Evolutionary conservation across 1,139 yeast species (phyloP).

Genomic region (Sugiyamaella japonica): DNA sequence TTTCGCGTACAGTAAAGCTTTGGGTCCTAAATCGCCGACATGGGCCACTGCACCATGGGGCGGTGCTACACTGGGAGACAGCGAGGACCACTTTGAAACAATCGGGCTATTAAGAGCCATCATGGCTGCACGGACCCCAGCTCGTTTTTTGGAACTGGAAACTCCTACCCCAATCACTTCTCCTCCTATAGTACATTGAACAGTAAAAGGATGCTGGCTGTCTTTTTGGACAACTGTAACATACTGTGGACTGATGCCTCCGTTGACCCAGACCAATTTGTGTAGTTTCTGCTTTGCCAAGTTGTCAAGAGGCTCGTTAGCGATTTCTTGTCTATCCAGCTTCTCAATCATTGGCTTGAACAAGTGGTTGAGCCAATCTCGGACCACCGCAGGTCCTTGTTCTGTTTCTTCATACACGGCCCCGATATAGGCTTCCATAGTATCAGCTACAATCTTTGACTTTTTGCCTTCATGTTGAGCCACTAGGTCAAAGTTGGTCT

Average conservation of each 20-base stretch:
- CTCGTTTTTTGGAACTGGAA: slow-evolving; percentile 59
- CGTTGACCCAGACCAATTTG: slow-evolving; percentile 75
- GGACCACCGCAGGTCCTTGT: slow-evolving; percentile 50
- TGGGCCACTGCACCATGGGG: not conserved
- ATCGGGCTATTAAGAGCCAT: slow-evolving; percentile 58
- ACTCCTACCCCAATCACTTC: slow-evolving; percentile 56
- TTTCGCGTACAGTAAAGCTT: slow-evolving; percentile 71
- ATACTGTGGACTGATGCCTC: slow-evolving; percentile 64
- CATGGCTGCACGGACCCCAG: slow-evolving; percentile 74
- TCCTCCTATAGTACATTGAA: slow-evolving; percentile 64
- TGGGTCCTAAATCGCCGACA: slow-evolving; percentile 34
- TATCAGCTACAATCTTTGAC: slow-evolving; percentile 65
- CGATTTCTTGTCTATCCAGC: slow-evolving; percentile 36
- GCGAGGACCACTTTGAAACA: slow-evolving; percentile 53
- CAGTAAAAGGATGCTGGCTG: slow-evolving; percentile 52
- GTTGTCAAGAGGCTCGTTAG: slow-evolving; percentile 46
- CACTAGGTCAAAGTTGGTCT: slow-evolving; percentile 34
- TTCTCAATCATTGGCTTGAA: slow-evolving; percentile 54
- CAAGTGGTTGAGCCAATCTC: slow-evolving; percentile 60
- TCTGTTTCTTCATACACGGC: slow-evolving; percentile 65
- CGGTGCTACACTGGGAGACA: no score
- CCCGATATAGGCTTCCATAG: slow-evolving; percentile 89
- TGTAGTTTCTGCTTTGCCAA: slow-evolving; percentile 79
- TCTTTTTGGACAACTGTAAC: slow-evolving; percentile 48
- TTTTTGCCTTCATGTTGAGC: slow-evolving; percentile 32